Conservation (phyloP, 768 basidiomycete genomes). For the Amanita rimosa region DNA sequence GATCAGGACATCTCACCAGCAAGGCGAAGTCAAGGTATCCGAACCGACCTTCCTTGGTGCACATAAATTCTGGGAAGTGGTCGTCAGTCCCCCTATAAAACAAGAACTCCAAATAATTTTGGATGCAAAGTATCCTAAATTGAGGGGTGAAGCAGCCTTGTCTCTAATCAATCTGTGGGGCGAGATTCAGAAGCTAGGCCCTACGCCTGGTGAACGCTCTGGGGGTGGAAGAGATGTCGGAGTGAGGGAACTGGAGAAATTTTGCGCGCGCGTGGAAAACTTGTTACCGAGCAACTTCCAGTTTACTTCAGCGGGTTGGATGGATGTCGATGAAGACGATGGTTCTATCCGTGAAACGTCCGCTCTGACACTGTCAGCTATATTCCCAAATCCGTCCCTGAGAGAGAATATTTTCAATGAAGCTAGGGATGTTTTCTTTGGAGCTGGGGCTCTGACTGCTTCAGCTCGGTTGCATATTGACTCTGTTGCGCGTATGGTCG, state of each 20-base stretch:
- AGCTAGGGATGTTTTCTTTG: slow-evolving; percentile 88
- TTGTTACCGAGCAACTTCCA: slow-evolving; percentile 41
- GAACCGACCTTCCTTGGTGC: slow-evolving; percentile 70
- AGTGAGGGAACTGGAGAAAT: slow-evolving; percentile 73
- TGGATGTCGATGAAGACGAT: slow-evolving; percentile 26
- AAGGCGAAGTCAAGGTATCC: slow-evolving; percentile 24
- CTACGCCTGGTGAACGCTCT: slow-evolving; percentile 14
- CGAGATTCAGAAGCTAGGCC: slow-evolving; percentile 36
- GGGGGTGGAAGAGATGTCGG: slow-evolving; percentile 54
- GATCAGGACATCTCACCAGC: slow-evolving; percentile 24
- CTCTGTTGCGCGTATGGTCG: slow-evolving; percentile 42
- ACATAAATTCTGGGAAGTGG: slow-evolving; percentile 72
- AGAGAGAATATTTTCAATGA: slow-evolving; percentile 87
- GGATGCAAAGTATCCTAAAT: slow-evolving; percentile 47
- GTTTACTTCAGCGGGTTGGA: slow-evolving; percentile 28
- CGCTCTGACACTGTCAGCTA: slow-evolving; percentile 21
- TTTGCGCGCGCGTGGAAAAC: slow-evolving; percentile 61
- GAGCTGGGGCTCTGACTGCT: slow-evolving; percentile 45
- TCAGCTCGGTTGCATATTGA: slow-evolving; percentile 38
- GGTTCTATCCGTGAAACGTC: neutral
- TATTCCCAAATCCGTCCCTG: slow-evolving; percentile 62
- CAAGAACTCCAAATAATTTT: slow-evolving; percentile 68
- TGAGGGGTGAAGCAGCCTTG: slow-evolving; percentile 36
- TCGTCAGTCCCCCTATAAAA: slow-evolving; percentile 45
- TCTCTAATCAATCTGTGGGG: slow-evolving; percentile 66